Percentiles rank a stretch among this genome's conserved stretches.
phyloP scores from a whole-genome alignment of 768 basidiomycete genomes.

The Rhizopogon rudus region DNA sequence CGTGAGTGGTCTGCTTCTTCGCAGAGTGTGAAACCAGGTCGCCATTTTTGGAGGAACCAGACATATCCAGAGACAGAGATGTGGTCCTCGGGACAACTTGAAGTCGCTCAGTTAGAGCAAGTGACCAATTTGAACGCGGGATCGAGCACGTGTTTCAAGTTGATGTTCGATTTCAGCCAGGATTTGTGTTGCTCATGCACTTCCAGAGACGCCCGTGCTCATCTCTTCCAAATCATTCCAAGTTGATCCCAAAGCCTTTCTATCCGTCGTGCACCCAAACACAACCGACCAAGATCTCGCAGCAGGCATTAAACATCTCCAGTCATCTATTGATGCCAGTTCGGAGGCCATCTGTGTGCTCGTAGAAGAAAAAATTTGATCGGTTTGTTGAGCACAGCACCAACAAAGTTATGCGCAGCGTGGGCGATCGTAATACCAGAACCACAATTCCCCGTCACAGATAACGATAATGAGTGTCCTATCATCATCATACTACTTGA shows the following conservation, averaged over 20 bases:
- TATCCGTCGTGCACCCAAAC: slow-evolving; percentile 89
- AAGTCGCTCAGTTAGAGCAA: slow-evolving; percentile 28
- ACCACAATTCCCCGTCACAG: no score
- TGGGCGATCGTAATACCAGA: no score
- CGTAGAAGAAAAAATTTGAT: slow-evolving; percentile 96
- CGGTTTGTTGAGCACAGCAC: slow-evolving; percentile 63
- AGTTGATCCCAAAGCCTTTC: slow-evolving; percentile 82
- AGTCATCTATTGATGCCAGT: slow-evolving; percentile 78
- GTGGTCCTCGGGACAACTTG: slow-evolving; percentile 33
- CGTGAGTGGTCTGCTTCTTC: no score
- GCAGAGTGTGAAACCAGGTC: no score
- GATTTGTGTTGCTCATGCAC: slow-evolving; percentile 6
- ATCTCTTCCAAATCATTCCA: slow-evolving; percentile 87
- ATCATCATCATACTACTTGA: no score
- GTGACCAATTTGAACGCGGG: slow-evolving; percentile 55
- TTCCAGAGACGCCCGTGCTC: slow-evolving; percentile 69
- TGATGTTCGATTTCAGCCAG: slow-evolving; percentile 7
- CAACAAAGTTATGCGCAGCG: no score
- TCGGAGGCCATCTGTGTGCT: slow-evolving; percentile 93
- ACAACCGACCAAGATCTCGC: slow-evolving; percentile 92
- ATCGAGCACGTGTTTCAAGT: slow-evolving; percentile 49
- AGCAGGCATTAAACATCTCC: slow-evolving; percentile 67
- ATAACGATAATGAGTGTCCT: no score
- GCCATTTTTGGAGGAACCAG: no score
- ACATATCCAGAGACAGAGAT: background rate